Evolutionary conservation across 371 early-diverging fungal species (phyloP).

Genomic region (Rhizopus stolonifer): DNA sequence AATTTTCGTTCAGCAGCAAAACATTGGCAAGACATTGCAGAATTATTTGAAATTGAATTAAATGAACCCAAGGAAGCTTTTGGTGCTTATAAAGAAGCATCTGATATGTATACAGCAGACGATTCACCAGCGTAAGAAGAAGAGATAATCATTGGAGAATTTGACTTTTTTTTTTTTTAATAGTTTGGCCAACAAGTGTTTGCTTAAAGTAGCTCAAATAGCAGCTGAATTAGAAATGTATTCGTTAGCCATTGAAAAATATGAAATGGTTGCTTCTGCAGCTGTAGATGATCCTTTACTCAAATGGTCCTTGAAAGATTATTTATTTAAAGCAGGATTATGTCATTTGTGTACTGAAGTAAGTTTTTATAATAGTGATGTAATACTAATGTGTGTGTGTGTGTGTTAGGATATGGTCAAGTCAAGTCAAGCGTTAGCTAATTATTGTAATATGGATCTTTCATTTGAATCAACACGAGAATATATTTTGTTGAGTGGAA

Average conservation of each 20-base stretch:
- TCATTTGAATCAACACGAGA: constrained; percentile 86
- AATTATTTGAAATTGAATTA: constrained; percentile 88
- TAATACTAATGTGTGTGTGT: not conserved
- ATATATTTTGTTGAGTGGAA: constrained; percentile 72
- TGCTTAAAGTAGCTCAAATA: constrained; percentile 88
- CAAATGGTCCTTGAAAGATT: constrained; percentile 93
- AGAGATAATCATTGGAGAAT: too few species aligned
- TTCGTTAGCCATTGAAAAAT: constrained; percentile 81
- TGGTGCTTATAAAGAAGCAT: constrained; percentile 85
- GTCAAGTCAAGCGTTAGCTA: constrained; percentile 67
- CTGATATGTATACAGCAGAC: constrained; percentile 88
- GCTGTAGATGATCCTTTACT: constrained; percentile 87
- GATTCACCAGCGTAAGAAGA: constrained; percentile 88
- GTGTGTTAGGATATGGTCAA: constrained; percentile 68
- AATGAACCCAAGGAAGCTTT: constrained; percentile 80
- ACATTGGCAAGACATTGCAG: constrained; percentile 92
- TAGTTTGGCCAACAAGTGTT: constrained; percentile 77
- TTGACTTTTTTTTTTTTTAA: too few species aligned
- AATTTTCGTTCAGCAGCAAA: constrained; percentile 89
- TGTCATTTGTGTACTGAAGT: constrained; percentile 79
- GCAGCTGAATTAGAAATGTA: constrained; percentile 90
- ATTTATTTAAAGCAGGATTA: constrained; percentile 91
- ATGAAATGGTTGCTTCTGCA: constrained; percentile 81
- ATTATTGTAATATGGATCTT: constrained; percentile 83
- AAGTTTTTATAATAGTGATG: constrained; percentile 9